Percentiles rank a stretch among this genome's conserved stretches.
phyloP scores from a whole-genome alignment of 768 basidiomycete genomes.

The Psilocybe cyanescens region DNA sequence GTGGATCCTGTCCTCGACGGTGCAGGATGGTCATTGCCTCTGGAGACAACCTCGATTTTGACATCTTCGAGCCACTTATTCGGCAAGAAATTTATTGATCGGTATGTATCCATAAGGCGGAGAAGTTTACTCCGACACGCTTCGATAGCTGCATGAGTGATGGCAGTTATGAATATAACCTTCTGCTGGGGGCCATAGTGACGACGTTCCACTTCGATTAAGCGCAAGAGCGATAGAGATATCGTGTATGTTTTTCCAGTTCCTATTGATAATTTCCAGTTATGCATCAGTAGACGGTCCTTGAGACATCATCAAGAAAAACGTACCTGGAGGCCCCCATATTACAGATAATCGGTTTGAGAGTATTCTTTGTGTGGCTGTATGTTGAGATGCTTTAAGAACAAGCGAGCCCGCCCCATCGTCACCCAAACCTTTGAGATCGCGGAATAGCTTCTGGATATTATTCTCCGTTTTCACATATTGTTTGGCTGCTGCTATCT shows the following conservation, averaged over 20 bases:
- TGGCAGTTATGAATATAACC: slow-evolving; percentile 52
- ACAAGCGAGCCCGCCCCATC: slow-evolving; percentile 41
- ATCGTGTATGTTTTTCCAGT: slow-evolving; percentile 60
- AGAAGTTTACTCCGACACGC: slow-evolving; percentile 48
- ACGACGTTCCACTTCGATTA: slow-evolving; percentile 44
- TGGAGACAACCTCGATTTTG: slow-evolving; percentile 42
- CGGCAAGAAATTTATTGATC: slow-evolving; percentile 37
- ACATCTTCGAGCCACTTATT: slow-evolving; percentile 47
- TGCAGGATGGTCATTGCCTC: slow-evolving; percentile 42
- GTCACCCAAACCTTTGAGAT: slow-evolving; percentile 36
- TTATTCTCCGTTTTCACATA: slow-evolving; percentile 36
- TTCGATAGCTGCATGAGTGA: slow-evolving; percentile 58
- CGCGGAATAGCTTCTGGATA: slow-evolving; percentile 46
- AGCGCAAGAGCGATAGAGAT: slow-evolving; percentile 47
- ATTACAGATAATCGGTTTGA: slow-evolving; percentile 48
- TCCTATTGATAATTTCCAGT: slow-evolving; percentile 27
- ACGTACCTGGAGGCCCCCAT: slow-evolving; percentile 54
- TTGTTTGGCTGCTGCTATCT: slow-evolving; percentile 27
- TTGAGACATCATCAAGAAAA: neutral
- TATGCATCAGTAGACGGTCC: neutral
- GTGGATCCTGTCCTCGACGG: slow-evolving; percentile 31
- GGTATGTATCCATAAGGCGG: slow-evolving; percentile 39
- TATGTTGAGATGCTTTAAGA: slow-evolving; percentile 50
- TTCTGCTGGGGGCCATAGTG: slow-evolving; percentile 32
- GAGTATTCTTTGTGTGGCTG: slow-evolving; percentile 46